Conservation (phyloP, 2,329 filamentous ascomycete species). For the Aspergillus pseudotamarii region DNA sequence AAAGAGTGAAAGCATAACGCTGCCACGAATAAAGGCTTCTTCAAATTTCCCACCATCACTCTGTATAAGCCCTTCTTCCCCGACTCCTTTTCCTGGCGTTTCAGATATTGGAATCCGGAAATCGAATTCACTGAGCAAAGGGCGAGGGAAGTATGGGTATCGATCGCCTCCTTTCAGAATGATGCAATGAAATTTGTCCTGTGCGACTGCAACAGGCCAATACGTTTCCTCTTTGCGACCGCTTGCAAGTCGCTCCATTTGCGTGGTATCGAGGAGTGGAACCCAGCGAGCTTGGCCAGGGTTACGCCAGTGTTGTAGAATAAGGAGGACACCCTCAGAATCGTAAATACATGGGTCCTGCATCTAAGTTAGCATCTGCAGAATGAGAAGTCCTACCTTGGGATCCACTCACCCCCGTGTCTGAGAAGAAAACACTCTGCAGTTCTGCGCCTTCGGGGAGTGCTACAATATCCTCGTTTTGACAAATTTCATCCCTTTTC, state of each 20-base stretch:
- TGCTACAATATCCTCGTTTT: constrained; percentile 90
- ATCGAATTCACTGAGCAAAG: constrained; percentile 88
- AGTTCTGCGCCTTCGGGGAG: constrained; percentile 73
- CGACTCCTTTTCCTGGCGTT: constrained; percentile 44
- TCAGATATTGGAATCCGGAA: constrained; percentile 80
- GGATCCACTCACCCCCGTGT: constrained; percentile 68
- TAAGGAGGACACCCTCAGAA: constrained; percentile 82
- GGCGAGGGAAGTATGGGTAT: constrained; percentile 90
- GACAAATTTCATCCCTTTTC: constrained; percentile 89
- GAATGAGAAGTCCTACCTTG: not conserved
- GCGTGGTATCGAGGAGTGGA: constrained; percentile 85
- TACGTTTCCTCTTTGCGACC: constrained; percentile 89
- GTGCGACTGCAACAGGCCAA: constrained; percentile 92
- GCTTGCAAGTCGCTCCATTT: constrained; percentile 76
- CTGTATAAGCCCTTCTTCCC: constrained; percentile 37
- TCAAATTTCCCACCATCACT: constrained; percentile 62
- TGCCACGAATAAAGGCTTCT: constrained; percentile 77
- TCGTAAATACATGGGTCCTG: constrained; percentile 96
- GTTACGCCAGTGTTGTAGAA: constrained; percentile 86
- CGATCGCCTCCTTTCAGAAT: constrained; percentile 95
- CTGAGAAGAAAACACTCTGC: constrained; percentile 87
- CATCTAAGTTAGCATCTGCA: not conserved
- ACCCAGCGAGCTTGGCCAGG: constrained; percentile 87
- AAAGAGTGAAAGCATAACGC: constrained; percentile 72
- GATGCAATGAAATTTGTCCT: constrained; percentile 95